These are phyloP conservation scores for Emergomyces pasteurianus DNA, from an alignment of 2,329 filamentous ascomycete species.

Conservation along the genomic window DNA sequence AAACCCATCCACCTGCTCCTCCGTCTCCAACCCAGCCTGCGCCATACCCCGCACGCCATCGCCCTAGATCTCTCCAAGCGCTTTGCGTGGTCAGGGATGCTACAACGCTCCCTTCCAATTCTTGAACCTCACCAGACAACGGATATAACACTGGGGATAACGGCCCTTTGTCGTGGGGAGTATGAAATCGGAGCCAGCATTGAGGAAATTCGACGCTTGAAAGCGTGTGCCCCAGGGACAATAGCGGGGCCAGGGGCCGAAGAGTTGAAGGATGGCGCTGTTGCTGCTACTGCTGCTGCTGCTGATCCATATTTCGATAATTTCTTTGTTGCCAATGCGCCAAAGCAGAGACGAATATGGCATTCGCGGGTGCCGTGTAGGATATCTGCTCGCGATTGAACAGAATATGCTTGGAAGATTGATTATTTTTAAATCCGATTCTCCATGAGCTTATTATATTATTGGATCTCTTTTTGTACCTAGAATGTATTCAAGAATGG, in stretches of 20 bases:
- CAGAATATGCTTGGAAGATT: background rate
- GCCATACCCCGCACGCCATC: conserved; percentile 57
- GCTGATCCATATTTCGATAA: conserved; percentile 5
- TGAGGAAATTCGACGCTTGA: conserved; percentile 58
- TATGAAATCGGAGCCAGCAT: conserved; percentile 73
- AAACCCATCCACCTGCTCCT: conserved; percentile 59
- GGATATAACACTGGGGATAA: conserved; percentile 56
- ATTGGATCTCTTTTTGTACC: background rate
- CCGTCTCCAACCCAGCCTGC: conserved; percentile 63
- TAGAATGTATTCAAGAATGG: too few relatives aligned
- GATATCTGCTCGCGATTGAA: conserved; percentile 16
- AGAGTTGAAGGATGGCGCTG: conserved; percentile 12
- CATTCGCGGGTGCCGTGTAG: conserved; percentile 21
- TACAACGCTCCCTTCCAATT: conserved; percentile 61
- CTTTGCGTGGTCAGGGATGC: conserved; percentile 70
- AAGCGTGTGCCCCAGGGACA: conserved; percentile 8
- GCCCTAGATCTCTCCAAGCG: conserved; percentile 74
- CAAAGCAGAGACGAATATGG: conserved; percentile 21
- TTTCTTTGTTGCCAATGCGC: conserved; percentile 7
- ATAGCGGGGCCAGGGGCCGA: background rate
- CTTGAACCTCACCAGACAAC: conserved; percentile 48
- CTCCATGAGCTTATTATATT: background rate
- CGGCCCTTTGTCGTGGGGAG: conserved; percentile 63
- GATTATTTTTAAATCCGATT: background rate
- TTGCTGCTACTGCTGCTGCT: background rate